Evolutionary conservation across 495 filamentous ascomycete species (phyloP).

Genomic region (Cryomyces antarcticus): DNA sequence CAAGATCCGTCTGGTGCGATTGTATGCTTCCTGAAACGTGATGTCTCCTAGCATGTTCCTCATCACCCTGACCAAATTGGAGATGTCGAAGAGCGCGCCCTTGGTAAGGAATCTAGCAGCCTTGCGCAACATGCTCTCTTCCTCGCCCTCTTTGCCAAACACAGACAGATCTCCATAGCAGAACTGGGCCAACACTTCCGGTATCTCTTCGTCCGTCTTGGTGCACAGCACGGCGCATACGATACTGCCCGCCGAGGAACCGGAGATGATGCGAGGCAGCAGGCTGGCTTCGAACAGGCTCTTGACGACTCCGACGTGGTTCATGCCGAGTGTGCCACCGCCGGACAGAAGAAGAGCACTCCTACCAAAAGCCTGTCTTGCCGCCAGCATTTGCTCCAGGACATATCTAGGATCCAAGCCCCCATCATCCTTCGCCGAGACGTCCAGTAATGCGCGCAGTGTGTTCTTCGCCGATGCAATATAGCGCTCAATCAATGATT

Average conservation of each 20-base stretch:
- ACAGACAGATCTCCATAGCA: slow-evolving; percentile 67
- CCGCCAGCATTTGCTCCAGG: slow-evolving; percentile 51
- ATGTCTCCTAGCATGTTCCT: slow-evolving; percentile 58
- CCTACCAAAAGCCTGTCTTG: slow-evolving; percentile 72
- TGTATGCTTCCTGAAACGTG: slow-evolving; percentile 91
- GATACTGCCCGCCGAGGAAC: slow-evolving; percentile 86
- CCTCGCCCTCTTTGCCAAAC: slow-evolving; percentile 53
- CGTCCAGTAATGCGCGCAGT: slow-evolving; percentile 45
- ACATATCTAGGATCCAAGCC: slow-evolving; percentile 43
- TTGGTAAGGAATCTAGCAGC: slow-evolving; percentile 57
- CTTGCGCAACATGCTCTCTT: slow-evolving; percentile 47
- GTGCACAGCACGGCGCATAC: slow-evolving; percentile 74
- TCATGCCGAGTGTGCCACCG: slow-evolving; percentile 89
- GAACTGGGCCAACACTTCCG: slow-evolving; percentile 47
- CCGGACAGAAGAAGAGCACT: slow-evolving; percentile 77
- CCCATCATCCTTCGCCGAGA: slow-evolving; percentile 33
- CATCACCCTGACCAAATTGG: slow-evolving; percentile 64
- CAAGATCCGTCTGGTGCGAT: slow-evolving; percentile 69
- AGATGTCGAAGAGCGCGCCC: slow-evolving; percentile 67
- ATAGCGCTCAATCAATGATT: slow-evolving; percentile 67
- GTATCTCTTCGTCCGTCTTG: slow-evolving; percentile 68
- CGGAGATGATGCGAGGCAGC: slow-evolving; percentile 80
- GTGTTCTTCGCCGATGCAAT: slow-evolving; percentile 58
- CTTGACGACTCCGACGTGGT: slow-evolving; percentile 87
- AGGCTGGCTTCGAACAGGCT: slow-evolving; percentile 53